phyloP scores from a whole-genome alignment of 1,284 basidiomycete genomes.

The Sporisorium exsertum region DNA sequence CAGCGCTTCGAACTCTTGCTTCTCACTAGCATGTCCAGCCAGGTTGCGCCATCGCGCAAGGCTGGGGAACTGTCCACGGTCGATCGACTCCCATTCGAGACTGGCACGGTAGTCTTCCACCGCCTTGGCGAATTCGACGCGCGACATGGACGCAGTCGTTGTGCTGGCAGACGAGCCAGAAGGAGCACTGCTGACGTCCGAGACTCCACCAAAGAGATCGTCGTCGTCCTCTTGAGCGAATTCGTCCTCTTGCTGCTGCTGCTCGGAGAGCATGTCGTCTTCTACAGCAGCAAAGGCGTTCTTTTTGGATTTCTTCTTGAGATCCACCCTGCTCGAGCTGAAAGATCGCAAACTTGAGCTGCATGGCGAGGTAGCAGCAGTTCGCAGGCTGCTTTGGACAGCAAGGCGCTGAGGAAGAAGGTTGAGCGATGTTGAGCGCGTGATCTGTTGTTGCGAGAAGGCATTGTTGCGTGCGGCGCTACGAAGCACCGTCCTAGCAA shows the following conservation, averaged over 20 bases:
- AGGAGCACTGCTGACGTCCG: constrained; percentile 4
- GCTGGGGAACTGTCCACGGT: constrained; percentile 19
- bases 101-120: constrained; percentile 11
- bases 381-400: not conserved
- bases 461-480: constrained; percentile 8
- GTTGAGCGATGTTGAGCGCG: constrained; percentile 2
- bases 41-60: constrained; percentile 21
- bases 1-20: constrained; percentile 16
- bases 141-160: constrained; percentile 8
- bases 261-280: constrained; percentile 10
- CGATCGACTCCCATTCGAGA: constrained; percentile 27
- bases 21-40: constrained; percentile 7
- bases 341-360: constrained; percentile 10
- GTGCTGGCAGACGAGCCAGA: constrained; percentile 8
- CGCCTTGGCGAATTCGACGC: constrained; percentile 21
- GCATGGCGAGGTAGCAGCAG: not conserved
- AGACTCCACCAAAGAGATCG: constrained; percentile 32
- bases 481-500: constrained; percentile 30
- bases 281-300: constrained; percentile 23
- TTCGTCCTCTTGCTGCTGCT: constrained; percentile 10
- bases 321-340: constrained; percentile 6
- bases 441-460: not conserved
- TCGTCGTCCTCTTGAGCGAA: constrained; percentile 29
- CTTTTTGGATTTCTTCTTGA: constrained; percentile 48
- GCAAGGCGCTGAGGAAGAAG: not conserved